Percentiles rank a stretch among this genome's conserved stretches.
Evolutionary conservation across 306 rosid genomes (phyloP).

Genomic region (Elaeagnus macrophylla): DNA sequence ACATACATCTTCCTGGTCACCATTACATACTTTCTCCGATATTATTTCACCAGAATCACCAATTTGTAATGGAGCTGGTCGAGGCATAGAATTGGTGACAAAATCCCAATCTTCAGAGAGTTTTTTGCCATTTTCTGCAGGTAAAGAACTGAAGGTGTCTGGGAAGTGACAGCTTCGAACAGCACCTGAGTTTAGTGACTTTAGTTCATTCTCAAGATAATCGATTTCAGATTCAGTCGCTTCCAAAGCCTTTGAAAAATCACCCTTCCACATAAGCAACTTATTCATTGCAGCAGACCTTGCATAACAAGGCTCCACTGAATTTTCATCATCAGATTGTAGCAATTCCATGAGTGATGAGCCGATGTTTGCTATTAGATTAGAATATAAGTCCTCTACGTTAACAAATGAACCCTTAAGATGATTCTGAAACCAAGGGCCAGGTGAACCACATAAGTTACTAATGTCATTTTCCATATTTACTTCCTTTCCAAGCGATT

Average conservation of each 20-base stretch:
- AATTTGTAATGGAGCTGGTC: constrained; percentile 41
- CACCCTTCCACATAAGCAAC: constrained; percentile 72
- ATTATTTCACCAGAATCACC: constrained; percentile 32
- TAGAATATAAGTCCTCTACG: constrained; percentile 56
- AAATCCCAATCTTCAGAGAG: constrained; percentile 30
- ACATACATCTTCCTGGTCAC: constrained; percentile 25
- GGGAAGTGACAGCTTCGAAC: constrained; percentile 28
- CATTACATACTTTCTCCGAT: constrained; percentile 35
- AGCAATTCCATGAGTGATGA: constrained; percentile 51
- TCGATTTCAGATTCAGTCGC: constrained; percentile 84
- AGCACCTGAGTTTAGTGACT: constrained; percentile 42
- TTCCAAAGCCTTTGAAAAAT: constrained; percentile 80
- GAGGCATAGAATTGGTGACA: constrained; percentile 27
- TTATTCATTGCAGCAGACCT: constrained; percentile 59
- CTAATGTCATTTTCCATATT: constrained; percentile 41
- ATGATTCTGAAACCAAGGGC: constrained; percentile 37
- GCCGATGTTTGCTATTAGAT: constrained; percentile 44
- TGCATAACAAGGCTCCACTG: constrained; percentile 39
- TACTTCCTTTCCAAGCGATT: constrained; percentile 41
- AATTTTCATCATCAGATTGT: constrained; percentile 52
- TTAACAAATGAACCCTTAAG: constrained; percentile 36
- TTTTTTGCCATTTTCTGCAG: constrained; percentile 23
- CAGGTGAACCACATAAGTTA: constrained; percentile 45
- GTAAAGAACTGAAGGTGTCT: constrained; percentile 42
- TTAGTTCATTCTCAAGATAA: constrained; percentile 75